These are phyloP conservation scores for Hirschioporus abietinus DNA, from an alignment of 768 basidiomycete species.

Conservation along the genomic window DNA sequence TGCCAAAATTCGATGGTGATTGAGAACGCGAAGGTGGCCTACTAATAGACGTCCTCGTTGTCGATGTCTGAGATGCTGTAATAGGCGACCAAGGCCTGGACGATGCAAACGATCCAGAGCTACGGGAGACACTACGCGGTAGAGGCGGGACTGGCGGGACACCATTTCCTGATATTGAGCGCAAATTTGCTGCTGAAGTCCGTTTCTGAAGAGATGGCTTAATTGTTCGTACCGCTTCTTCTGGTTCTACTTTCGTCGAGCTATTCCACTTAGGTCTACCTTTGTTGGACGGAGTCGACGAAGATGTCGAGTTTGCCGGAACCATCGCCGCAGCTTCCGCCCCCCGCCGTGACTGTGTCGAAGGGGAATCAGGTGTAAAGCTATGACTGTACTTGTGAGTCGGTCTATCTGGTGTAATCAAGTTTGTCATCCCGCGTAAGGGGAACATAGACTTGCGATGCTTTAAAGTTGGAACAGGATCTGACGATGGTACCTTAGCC, in stretches of 20 bases:
- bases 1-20: conserved; percentile 39
- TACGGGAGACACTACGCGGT: conserved; percentile 62
- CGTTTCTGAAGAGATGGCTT: conserved; percentile 49
- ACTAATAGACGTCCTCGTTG: conserved; percentile 23
- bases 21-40: conserved; percentile 53
- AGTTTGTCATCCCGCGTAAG: conserved; percentile 36
- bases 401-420: conserved; percentile 52
- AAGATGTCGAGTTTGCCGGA: conserved; percentile 29
- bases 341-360: conserved; percentile 31
- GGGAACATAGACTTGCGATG: conserved; percentile 63
- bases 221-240: conserved; percentile 40
- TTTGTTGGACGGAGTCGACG: conserved; percentile 26
- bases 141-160: conserved; percentile 45
- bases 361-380: conserved; percentile 58
- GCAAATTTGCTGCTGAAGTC: conserved; percentile 36
- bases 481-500: conserved; percentile 45
- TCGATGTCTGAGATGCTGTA: conserved; percentile 58
- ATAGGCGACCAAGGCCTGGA: conserved; percentile 79
- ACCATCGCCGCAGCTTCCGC: conserved; percentile 31
- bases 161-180: conserved; percentile 36
- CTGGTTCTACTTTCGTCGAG: conserved; percentile 67
- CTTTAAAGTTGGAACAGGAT: conserved; percentile 46
- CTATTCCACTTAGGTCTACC: conserved; percentile 61
- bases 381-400: conserved; percentile 68
- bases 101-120: conserved; percentile 56